These are phyloP conservation scores for Fomitopsis pulvina DNA, from an alignment of 768 basidiomycete genomes.

Conservation along the genomic window DNA sequence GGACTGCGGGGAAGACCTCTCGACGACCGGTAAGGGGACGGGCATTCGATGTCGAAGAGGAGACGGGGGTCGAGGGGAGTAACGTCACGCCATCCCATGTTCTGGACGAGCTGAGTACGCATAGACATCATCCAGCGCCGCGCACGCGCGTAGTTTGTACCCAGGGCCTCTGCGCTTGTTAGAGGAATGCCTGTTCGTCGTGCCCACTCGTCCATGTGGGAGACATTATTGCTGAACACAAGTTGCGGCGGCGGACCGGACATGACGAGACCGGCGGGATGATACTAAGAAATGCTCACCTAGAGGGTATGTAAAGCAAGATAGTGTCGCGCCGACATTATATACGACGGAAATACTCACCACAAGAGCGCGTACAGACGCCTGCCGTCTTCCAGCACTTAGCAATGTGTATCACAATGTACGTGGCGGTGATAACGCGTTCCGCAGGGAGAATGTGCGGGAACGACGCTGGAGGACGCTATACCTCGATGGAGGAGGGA, in stretches of 20 bases:
- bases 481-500: constrained; percentile 13
- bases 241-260: constrained; percentile 42
- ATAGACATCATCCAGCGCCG: constrained; percentile 69
- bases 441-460: constrained; percentile 1
- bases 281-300: constrained; percentile 9
- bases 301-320: constrained; percentile 3
- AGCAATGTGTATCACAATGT: constrained; percentile 18
- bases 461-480: constrained; percentile 5
- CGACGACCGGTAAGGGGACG: constrained; percentile 72
- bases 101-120: constrained; percentile 54
- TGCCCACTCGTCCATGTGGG: constrained; percentile 81
- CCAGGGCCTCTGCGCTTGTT: constrained; percentile 77
- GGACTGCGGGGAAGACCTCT: constrained; percentile 74
- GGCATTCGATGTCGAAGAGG: constrained; percentile 73
- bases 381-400: constrained; percentile 19
- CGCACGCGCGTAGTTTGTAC: constrained; percentile 73
- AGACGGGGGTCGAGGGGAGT: constrained; percentile 57
- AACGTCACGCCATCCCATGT: constrained; percentile 66
- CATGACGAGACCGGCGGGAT: constrained; percentile 17
- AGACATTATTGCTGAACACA: constrained; percentile 74
- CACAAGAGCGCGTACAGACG: constrained; percentile 12
- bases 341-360: constrained; percentile 13
- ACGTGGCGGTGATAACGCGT: constrained; percentile 16
- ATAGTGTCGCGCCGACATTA: constrained; percentile 5
- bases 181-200: constrained; percentile 72